Evolutionary conservation across 768 basidiomycete species (phyloP), one percentile per base, ranked within the genome.

Genomic region (Rhodosporidiobolus odoratus): DNA sequence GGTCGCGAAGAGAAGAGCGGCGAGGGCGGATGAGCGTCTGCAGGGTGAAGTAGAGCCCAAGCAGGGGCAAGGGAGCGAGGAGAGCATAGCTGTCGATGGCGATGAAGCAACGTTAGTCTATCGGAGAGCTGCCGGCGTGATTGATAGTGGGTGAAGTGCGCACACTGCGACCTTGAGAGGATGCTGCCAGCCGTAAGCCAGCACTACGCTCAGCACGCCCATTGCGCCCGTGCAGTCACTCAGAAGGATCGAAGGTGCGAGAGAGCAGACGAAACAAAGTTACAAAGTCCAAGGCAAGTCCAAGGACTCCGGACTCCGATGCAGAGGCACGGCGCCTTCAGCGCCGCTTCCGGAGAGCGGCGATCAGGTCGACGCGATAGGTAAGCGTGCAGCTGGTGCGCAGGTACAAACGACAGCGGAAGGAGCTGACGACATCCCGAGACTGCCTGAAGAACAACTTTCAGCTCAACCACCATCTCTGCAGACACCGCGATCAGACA

Each of bases 21-120:
- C 10, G 23, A 2, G 67, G 72, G 34, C 41, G 37, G 40, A 69
- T 23, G 58, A 73, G 15, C 56, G 58, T 32, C 27, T 21, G 35
- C 50, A 41, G 48, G 40, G 47, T 27, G 56, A 56, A 2, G 40
- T 50, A 63, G 50, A 62, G n/a, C 1, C 17, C 35, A 3, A 54
- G 25, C 13, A 21, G 3, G 41, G 41, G 17, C 7, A 47, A 8
- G 13, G 30, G 2, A 17, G n/a, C 25, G n/a, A 47, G 32, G 16
- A 45, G 27, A 25, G 27, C 15, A 32, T 40, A 2, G 16, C 59
- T 62, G 37, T 16, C 10, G 13, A 19, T 6, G 7, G n/a, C 30
- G 32, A 1, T 2, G 2, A 5, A 2, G 58, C 41, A 45, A 13
- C 19, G 41, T 60, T 45, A 45, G 43, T 34, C 4, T n/a, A 9